These are phyloP conservation scores for Trametes villosa DNA, from an alignment of 768 basidiomycete species.

Conservation along the genomic window DNA sequence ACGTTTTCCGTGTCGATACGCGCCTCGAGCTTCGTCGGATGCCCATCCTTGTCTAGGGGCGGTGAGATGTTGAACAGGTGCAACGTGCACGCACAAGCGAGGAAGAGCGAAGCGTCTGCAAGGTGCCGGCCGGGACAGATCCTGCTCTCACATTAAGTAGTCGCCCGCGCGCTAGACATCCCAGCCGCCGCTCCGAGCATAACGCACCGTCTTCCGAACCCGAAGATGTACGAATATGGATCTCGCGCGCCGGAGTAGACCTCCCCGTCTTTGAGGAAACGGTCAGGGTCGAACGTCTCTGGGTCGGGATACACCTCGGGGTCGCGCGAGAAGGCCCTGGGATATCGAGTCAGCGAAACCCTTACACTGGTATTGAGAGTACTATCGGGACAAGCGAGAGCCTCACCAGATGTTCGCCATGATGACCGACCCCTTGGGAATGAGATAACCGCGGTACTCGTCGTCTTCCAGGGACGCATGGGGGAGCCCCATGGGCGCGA, in stretches of 20 bases:
- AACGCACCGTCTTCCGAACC: neutral
- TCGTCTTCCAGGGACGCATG: constrained; percentile 22
- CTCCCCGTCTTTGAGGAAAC: constrained; percentile 41
- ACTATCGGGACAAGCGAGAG: neutral
- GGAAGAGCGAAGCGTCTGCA: constrained; percentile 19
- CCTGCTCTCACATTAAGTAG: neutral
- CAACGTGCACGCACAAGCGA: constrained; percentile 10
- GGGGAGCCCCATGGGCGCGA: constrained; percentile 4
- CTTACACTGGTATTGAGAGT: neutral
- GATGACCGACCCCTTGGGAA: constrained; percentile 28
- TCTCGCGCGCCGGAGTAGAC: neutral
- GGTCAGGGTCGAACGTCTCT: constrained; percentile 50
- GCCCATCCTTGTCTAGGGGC: no score
- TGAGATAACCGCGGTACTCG: constrained; percentile 27
- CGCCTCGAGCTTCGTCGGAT: no score
- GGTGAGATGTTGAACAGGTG: no score
- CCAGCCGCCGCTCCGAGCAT: neutral
- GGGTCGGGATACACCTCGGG: constrained; percentile 44
- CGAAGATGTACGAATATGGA: constrained; percentile 7
- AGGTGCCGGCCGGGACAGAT: constrained; percentile 27
- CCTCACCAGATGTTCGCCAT: constrained; percentile 22
- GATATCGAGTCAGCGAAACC: neutral
- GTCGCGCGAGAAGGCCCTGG: constrained; percentile 27
- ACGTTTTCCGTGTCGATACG: no score
- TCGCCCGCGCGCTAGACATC: neutral